Base-by-base conservation (phyloP, 345 rosid genomes). In the Kandelia obovata region DNA sequence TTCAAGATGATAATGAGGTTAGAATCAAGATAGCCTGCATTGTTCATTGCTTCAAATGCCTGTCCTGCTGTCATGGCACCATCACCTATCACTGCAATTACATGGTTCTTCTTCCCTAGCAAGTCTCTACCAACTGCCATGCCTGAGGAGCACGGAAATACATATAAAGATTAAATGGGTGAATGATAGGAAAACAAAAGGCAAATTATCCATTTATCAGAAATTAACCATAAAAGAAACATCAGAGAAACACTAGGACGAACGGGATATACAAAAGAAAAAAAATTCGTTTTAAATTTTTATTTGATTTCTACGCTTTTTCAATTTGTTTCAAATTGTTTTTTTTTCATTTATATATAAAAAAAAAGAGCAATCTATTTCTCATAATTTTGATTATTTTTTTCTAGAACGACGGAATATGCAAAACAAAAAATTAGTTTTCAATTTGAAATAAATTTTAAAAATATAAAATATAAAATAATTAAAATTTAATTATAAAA, bases 31-130 rank as follows among this genome's bases (percentile, higher is more conserved):
- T 69, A 81, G 27, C 87, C 87, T 10, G 87, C 87, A 35, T 85
- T 85, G 70, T 78, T 85, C 81, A 85, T 78, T 1, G 87, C 87
- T 66, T 83, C 85, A 39, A 83, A 85, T 10, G 85, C 85, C 66
- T 77, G 81, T 74, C 89, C 85, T 0, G 84, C 85, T 0, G 83
- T 83, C 89, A 83, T 83, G 28, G 85, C 85, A 20, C 89, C 85
- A 20, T 85, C 87, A 15, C 84, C 87, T 0, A 83, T 81, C 25
- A 83, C 87, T 1, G 87, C 74, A 25, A 82, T 60, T 27, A 86
- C 90, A 53, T 82, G 71, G 70, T 83, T 83, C 20, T 71, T 64
- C 61, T 78, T 83, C 61, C 84, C 80, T 19, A 77, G 25, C 61
- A 86, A 63, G 46, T 86, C 87, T 65, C 90, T 82, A 2, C 76